Base-by-base conservation (phyloP, 163 green algal genomes). In the Chlorella variabilis region DNA sequence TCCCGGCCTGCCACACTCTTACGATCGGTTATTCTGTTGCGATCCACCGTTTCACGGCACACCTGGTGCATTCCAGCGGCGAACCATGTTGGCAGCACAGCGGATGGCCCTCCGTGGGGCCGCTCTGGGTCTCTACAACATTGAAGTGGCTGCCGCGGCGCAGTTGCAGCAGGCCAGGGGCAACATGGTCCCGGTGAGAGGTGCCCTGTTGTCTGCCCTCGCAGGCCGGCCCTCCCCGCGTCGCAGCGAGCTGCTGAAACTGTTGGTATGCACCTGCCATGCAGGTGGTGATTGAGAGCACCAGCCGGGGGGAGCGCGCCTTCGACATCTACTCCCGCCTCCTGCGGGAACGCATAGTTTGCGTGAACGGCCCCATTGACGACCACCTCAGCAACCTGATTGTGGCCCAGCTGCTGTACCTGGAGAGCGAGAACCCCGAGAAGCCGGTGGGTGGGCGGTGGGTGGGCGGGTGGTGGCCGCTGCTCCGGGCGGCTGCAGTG, bases 271-370 rank as follows among this genome's bases (percentile, higher is more conserved):
- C 5, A 9, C 20, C 15, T 62, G 54, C 54, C 29, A 85, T 97
- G 9, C 94, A 93, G 0, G 92, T 96, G 69, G 93, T 98, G 13
- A 97, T 98, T 45, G 94, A 98, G 80, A 85, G 83, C 6, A 94
- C 92, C 0, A 79, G 78, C 3, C 71, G 92, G 11, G 94, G 93
- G 23, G 95, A 98, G 70, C 84, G 95, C 0, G 93, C 92, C 0
- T 97, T 97, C 70, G 95, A 98, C 79, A 97, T 98, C 59, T 98
- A 96, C 77, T 94, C 90, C 31, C 81, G 93, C 31, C 89, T 98
- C 3, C 89, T 98, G 15, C 89, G 93, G 36, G 95, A 99, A 88
- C 90, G 96, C 4, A 98, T 99, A 33, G 83, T 99, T 0, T 96
- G 91, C 54, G 42, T 99, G 0, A 97, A 96, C 67, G 96, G 89